Evolutionary conservation across 768 basidiomycete genomes (phyloP).

Genomic region (Agrocybe pediades): DNA sequence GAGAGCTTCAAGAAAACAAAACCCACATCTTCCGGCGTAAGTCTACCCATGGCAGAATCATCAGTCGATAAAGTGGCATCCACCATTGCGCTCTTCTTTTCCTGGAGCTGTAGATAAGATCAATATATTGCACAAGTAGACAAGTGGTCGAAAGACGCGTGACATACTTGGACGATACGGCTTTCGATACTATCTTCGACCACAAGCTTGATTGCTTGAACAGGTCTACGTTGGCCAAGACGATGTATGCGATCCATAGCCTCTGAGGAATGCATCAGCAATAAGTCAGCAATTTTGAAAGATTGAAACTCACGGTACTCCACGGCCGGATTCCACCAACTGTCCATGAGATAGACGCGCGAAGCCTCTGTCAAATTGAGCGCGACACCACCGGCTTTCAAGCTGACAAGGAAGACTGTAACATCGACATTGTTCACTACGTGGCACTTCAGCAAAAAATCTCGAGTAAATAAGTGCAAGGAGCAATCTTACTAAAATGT

Average conservation of each 20-base stretch:
- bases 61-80: conserved; percentile 84
- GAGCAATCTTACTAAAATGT: conserved; percentile 73
- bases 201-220: conserved; percentile 91
- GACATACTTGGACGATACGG: conserved; percentile 79
- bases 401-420: conserved; percentile 94
- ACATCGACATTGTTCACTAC: conserved; percentile 90
- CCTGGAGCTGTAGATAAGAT: conserved; percentile 63
- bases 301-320: conserved; percentile 86
- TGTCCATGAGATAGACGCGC: conserved; percentile 95
- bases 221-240: conserved; percentile 91
- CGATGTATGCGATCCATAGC: conserved; percentile 98
- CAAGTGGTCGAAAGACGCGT: not conserved
- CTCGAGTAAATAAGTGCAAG: not conserved
- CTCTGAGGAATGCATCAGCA: no score
- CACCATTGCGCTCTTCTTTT: conserved; percentile 96
- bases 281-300: no score
- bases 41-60: conserved; percentile 88
- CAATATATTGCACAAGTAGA: not conserved
- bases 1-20: not conserved
- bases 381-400: conserved; percentile 96
- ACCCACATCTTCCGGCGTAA: conserved; percentile 83
- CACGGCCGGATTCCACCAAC: conserved; percentile 99
- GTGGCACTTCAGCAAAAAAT: not conserved
- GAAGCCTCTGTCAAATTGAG: conserved; percentile 90
- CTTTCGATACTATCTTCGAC: conserved; percentile 97